phyloP scores from a whole-genome alignment of 164 flowering plant genomes.

The Chimonanthus praecox region DNA sequence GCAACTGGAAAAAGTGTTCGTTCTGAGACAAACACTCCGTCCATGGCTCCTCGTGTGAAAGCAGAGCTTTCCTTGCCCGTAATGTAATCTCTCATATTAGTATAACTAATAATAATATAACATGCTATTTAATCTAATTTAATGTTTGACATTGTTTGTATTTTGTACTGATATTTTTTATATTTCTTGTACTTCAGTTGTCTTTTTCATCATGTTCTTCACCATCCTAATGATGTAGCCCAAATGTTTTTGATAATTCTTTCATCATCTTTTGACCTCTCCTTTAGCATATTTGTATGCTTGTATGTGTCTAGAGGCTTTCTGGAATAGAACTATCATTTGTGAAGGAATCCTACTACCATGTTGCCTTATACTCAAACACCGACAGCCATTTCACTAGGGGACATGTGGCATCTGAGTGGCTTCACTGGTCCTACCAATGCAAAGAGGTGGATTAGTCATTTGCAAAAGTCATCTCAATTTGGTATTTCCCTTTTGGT shows the following conservation, averaged over 20 bases:
- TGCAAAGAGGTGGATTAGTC: no score
- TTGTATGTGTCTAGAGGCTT: no score
- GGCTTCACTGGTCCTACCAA: no score
- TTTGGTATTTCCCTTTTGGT: no score
- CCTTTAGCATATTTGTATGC: no score
- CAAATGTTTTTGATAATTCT: no score
- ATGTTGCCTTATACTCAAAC: no score
- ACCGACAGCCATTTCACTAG: no score
- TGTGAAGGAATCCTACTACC: no score
- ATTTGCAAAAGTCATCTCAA: no score
- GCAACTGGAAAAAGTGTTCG: constrained; percentile 61
- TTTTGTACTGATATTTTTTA: background rate
- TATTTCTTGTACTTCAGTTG: background rate
- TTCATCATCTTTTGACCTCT: background rate
- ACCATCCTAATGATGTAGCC: background rate
- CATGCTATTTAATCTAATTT: background rate
- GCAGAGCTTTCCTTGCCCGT: constrained; percentile 83
- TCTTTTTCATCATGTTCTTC: background rate
- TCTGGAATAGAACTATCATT: no score
- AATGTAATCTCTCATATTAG: constrained; percentile 43
- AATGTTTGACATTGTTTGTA: background rate
- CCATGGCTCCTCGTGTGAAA: constrained; percentile 78
- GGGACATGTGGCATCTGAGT: no score
- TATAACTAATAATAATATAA: background rate
- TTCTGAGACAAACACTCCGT: constrained; percentile 44